A percentile compares a stretch with the other conserved stretches of the same genome.
These are phyloP conservation scores for Cordyceps militaris DNA, from an alignment of 2,329 filamentous ascomycete species.

Conservation along the genomic window DNA sequence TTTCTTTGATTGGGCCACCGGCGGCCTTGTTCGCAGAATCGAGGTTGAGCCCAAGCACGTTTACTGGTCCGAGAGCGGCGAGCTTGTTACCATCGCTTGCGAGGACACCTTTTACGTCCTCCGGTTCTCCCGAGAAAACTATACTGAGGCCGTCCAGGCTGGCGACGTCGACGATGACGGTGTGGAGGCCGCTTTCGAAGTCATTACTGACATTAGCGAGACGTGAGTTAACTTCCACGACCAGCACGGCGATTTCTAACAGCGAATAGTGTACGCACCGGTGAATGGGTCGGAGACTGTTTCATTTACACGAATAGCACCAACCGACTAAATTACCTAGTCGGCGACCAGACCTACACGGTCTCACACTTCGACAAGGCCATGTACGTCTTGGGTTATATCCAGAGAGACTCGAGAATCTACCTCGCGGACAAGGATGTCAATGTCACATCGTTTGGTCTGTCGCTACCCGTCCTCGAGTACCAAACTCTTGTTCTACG, in stretches of 20 bases:
- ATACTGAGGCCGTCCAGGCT: constrained; percentile 72
- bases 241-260: constrained; percentile 18
- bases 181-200: constrained; percentile 91
- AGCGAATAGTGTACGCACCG: constrained; percentile 67
- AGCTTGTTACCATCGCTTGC: constrained; percentile 85
- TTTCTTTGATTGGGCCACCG: constrained; percentile 93
- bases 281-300: constrained; percentile 97
- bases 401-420: constrained; percentile 88
- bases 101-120: constrained; percentile 95
- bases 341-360: constrained; percentile 96
- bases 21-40: constrained; percentile 82
- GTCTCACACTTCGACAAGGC: constrained; percentile 94
- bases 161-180: constrained; percentile 84
- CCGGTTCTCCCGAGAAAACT: constrained; percentile 83
- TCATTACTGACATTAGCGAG: constrained; percentile 92
- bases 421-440: constrained; percentile 97
- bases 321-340: constrained; percentile 94
- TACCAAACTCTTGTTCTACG: constrained; percentile 95
- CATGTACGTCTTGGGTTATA: constrained; percentile 92
- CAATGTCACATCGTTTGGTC: constrained; percentile 77
- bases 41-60: constrained; percentile 72
- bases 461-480: constrained; percentile 88
- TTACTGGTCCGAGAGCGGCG: constrained; percentile 96
- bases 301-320: constrained; percentile 98
- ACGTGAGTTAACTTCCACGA: constrained; percentile 42